Conservation (phyloP, 1,139 yeast genomes). For the Debaryomyces robertsiae region DNA sequence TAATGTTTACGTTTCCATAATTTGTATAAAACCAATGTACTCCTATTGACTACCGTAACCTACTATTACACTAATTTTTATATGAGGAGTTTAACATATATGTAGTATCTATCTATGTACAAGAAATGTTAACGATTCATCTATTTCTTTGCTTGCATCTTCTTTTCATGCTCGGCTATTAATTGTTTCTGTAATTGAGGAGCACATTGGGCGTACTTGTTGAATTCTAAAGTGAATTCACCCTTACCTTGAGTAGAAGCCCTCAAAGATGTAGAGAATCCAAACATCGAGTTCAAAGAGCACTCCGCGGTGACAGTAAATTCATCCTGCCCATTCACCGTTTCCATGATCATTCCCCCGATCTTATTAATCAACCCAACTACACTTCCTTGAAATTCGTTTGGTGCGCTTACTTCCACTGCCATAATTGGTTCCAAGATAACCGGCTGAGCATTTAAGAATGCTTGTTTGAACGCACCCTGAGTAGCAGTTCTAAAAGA, state of each 20-base stretch:
- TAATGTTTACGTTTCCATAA: conserved; percentile 32
- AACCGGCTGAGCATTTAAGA: conserved; percentile 80
- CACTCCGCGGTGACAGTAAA: conserved; percentile 93
- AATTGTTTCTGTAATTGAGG: conserved; percentile 90
- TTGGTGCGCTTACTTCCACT: conserved; percentile 90
- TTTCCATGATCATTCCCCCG: conserved; percentile 90
- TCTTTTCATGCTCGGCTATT: conserved; percentile 74
- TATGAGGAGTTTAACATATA: conserved; percentile 7
- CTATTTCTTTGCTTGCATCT: conserved; percentile 28
- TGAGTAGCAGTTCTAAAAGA: conserved; percentile 92
- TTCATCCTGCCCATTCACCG: conserved; percentile 93
- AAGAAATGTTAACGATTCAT: conserved; percentile 15
- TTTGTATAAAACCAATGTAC: conserved; percentile 12
- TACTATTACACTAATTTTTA: no score
- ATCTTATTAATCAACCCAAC: conserved; percentile 90
- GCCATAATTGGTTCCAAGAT: conserved; percentile 96
- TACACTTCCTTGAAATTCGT: conserved; percentile 92
- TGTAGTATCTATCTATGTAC: conserved; percentile 17
- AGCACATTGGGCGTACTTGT: conserved; percentile 87
- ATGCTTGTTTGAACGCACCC: conserved; percentile 91
- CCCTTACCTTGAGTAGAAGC: conserved; percentile 99
- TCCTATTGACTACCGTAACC: background rate
- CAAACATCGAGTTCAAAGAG: conserved; percentile 92
- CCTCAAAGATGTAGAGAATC: conserved; percentile 92
- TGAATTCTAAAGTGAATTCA: conserved; percentile 93